Evolutionary conservation across 176 grass and related monocot species (phyloP).

Genomic region (Aegilops bicornis): DNA sequence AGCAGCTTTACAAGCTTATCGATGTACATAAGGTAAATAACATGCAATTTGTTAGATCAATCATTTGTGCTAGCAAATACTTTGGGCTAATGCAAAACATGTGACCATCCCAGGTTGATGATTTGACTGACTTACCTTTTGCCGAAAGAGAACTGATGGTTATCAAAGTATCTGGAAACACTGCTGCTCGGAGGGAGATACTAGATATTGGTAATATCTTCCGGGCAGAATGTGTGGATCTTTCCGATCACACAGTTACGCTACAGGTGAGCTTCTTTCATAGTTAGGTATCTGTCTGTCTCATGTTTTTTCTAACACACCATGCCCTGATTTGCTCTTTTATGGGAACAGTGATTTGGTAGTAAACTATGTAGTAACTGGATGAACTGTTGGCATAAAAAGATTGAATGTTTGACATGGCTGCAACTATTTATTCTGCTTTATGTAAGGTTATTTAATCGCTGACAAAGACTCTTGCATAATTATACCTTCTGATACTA

Average conservation of each 20-base stretch:
- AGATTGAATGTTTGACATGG: neutral
- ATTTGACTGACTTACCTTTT: constrained; percentile 87
- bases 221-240: constrained; percentile 79
- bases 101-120: constrained; percentile 55
- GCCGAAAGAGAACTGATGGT: constrained; percentile 93
- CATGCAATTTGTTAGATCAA: neutral
- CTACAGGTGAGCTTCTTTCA: constrained; percentile 56
- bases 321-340: neutral
- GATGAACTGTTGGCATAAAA: neutral
- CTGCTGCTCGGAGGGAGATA: constrained; percentile 83
- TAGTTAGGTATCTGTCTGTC: neutral
- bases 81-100: neutral
- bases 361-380: neutral
- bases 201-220: constrained; percentile 94
- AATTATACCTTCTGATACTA: constrained; percentile 26
- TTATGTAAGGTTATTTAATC: constrained; percentile 5
- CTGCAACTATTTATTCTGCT: constrained; percentile 5
- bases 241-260: constrained; percentile 95
- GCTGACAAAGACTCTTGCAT: neutral
- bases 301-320: neutral
- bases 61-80: constrained; percentile 6
- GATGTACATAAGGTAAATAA: constrained; percentile 77
- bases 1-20: constrained; percentile 87
- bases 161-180: constrained; percentile 91
- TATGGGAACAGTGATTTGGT: neutral